Evolutionary conservation across 495 filamentous ascomycete genomes (phyloP).

Genomic region (Tuber umbilicatum): DNA sequence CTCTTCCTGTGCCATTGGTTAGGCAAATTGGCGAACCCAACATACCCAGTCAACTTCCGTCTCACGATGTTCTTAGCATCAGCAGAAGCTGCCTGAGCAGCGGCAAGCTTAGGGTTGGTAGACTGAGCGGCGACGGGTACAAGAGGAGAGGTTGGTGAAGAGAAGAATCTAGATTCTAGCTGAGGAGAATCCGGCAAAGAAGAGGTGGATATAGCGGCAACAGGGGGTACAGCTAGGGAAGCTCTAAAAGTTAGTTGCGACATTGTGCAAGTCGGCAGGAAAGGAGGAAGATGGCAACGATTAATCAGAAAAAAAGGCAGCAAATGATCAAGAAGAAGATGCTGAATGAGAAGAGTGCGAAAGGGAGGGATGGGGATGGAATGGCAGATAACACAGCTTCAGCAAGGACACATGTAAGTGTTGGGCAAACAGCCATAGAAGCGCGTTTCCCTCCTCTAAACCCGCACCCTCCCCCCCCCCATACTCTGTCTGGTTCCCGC

Average conservation of each 20-base stretch:
- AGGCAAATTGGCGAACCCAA: conserved; percentile 96
- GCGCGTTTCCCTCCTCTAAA: conserved; percentile 19
- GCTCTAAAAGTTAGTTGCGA: conserved; percentile 25
- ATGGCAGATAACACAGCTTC: conserved; percentile 20
- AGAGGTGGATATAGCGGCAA: conserved; percentile 20
- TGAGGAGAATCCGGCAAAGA: conserved; percentile 54
- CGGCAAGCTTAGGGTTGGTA: conserved; percentile 70
- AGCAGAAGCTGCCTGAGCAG: conserved; percentile 63
- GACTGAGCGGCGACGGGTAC: conserved; percentile 56
- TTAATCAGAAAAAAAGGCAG: conserved; percentile 8
- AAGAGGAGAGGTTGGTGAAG: conserved; percentile 49
- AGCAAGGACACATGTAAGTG: conserved; percentile 33
- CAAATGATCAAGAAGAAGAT: conserved; percentile 21
- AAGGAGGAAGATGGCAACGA: conserved; percentile 13
- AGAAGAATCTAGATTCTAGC: conserved; percentile 49
- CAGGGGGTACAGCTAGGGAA: conserved; percentile 21
- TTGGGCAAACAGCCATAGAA: conserved; percentile 32
- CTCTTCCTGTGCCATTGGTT: conserved; percentile 99
- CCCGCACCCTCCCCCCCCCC: not conserved
- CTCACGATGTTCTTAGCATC: conserved; percentile 97
- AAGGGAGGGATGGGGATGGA: not conserved
- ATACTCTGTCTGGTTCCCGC: not conserved
- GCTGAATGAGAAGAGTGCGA: conserved; percentile 18
- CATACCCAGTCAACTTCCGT: conserved; percentile 95
- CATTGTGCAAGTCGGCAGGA: conserved; percentile 15